A percentile compares a stretch with the other conserved stretches of the same genome.
phyloP scores from a whole-genome alignment of 2,329 filamentous ascomycete genomes.

The Ceratocystiopsis sp. region DNA sequence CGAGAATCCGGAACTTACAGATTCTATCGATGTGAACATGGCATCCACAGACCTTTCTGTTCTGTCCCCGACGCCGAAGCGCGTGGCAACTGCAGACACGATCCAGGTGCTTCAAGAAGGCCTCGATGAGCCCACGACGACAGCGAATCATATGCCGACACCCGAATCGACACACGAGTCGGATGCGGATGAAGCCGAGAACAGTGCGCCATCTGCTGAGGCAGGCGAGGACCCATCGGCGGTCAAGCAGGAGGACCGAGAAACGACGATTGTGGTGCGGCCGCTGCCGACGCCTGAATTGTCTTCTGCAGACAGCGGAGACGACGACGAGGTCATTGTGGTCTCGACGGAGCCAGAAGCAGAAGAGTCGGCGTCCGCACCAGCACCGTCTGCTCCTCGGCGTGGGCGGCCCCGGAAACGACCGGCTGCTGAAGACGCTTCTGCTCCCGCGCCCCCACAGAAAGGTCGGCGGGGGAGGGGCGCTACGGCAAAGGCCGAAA shows the following conservation, averaged over 20 bases:
- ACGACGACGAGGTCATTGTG: neutral
- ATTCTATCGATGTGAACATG: too few species aligned
- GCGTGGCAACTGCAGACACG: constrained; percentile 13
- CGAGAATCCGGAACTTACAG: too few species aligned
- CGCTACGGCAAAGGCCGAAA: neutral
- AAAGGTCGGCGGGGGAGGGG: neutral
- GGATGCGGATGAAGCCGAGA: constrained; percentile 1
- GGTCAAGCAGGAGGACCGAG: neutral
- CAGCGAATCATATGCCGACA: constrained; percentile 3
- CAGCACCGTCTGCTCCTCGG: neutral
- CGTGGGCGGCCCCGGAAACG: neutral
- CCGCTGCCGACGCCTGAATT: constrained; percentile 6
- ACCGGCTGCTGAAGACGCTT: neutral
- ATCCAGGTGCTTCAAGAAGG: constrained; percentile 17
- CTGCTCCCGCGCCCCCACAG: neutral
- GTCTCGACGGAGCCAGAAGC: neutral
- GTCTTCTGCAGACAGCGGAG: constrained; percentile 1
- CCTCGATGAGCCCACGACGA: constrained; percentile 6
- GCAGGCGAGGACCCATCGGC: neutral
- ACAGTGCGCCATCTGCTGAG: neutral
- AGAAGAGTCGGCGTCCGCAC: neutral
- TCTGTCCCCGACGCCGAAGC: constrained; percentile 17
- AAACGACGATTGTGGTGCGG: neutral
- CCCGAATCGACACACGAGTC: constrained; percentile 4
- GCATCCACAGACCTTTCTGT: constrained; percentile 9